Evolutionary conservation across 139 green algal species (phyloP), one percentile per base, ranked within the genome.

Genomic region (Picochlorum sp.): DNA sequence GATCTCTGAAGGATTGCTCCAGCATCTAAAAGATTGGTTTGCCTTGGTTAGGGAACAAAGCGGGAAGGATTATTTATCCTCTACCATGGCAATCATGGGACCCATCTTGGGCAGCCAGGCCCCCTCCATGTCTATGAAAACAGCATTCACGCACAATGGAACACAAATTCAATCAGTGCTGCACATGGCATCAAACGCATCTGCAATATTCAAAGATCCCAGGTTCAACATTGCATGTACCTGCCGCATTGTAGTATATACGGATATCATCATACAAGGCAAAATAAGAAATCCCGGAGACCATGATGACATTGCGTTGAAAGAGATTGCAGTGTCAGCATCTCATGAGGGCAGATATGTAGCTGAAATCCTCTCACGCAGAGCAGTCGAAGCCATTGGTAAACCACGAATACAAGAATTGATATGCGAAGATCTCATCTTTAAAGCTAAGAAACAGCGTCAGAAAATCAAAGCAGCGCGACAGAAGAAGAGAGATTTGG

Each of bases 191-290:
- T 41, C 34, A 41, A 41, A 41, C 9, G 34, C 34, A 41, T 41
- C 34, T 6, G 70, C 64, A 8, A 24, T 71, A 15, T 77, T 66
- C 49, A 57, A 55, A 26, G 70, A 77, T 60, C 57, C 58, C 6
- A 57, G 64, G 41, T 77, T 77, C 47, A 56, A 72, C 34, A 11
- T 72, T 10, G 21, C 11, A 21, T 75, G 62, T 55, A 54, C 69
- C 38, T 75, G 69, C 52, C 60, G 55, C 21, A 60, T 77, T 9
- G 65, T 23, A 15, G 64, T 77, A 52, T 49, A 56, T 11, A 49
- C 55, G 11, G 38, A 26, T 24, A n/a, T 75, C 49, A 23, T 23
- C n/a, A 47, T 62, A 55, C 57, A 63, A 14, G 57, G 57, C 20
- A 34, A 24, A 41, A 31, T 65, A 45, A 14, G n/a, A 28, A 41